Evolutionary conservation across 345 rosid genomes (phyloP).

Genomic region (Melaleuca quinquenervia): DNA sequence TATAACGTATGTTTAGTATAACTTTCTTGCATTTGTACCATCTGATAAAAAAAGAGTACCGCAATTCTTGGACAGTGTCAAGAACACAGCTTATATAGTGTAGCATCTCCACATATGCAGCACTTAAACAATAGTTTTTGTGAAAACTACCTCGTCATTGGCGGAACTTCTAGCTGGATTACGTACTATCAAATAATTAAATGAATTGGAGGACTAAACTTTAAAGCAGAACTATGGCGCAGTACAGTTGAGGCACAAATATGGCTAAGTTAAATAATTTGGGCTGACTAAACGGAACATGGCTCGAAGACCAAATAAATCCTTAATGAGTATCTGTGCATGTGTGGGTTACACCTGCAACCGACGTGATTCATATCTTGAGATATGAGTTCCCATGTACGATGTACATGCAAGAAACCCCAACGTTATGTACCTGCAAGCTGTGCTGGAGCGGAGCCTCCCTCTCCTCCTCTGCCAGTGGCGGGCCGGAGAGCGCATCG

Average conservation of each 20-base stretch:
- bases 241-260: background rate
- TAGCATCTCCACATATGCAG: background rate
- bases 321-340: rapidly evolving
- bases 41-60: background rate
- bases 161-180: background rate
- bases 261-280: background rate
- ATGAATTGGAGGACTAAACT: background rate
- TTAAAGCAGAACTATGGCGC: background rate
- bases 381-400: background rate
- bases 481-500: constrained; percentile 36
- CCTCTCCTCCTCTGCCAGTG: constrained; percentile 17
- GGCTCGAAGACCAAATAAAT: background rate
- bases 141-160: background rate
- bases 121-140: background rate
- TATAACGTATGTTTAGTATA: background rate
- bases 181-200: background rate
- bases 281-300: background rate
- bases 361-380: no score
- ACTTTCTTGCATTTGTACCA: background rate
- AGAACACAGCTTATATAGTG: background rate
- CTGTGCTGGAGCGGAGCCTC: background rate
- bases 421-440: background rate
- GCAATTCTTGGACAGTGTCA: rapidly evolving
- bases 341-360: no score
- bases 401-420: background rate